Conservation (phyloP, 805 yeast species). For the Yarrowia deformans region DNA sequence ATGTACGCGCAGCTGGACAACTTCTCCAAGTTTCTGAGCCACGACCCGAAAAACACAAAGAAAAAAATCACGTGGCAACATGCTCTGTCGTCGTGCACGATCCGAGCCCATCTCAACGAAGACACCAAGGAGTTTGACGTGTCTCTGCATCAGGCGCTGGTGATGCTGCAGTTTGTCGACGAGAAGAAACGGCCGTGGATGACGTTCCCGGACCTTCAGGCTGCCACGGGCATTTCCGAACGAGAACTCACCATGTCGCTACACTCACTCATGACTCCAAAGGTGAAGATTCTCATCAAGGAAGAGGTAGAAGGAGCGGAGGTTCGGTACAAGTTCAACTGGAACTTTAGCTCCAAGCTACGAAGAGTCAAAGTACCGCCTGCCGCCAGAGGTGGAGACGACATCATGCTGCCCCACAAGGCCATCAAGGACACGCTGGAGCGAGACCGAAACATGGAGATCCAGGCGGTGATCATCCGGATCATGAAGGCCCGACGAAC, state of each 20-base stretch:
- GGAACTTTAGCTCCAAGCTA: constrained; percentile 44
- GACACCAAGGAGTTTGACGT: constrained; percentile 49
- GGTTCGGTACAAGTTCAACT: constrained; percentile 44
- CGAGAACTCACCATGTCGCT: constrained; percentile 7
- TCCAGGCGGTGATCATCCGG: constrained; percentile 49
- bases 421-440: constrained; percentile 45
- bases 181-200: constrained; percentile 42
- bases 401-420: constrained; percentile 39
- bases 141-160: constrained; percentile 46
- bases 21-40: constrained; percentile 44
- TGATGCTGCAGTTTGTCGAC: constrained; percentile 45
- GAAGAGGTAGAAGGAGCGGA: constrained; percentile 41
- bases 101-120: constrained; percentile 46
- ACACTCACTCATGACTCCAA: constrained; percentile 24
- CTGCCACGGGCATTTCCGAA: constrained; percentile 15
- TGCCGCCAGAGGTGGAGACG: constrained; percentile 41
- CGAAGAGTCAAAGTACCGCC: constrained; percentile 46
- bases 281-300: background rate
- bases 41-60: constrained; percentile 28
- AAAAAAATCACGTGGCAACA: constrained; percentile 48
- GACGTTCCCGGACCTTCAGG: constrained; percentile 21
- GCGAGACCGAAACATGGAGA: constrained; percentile 49
- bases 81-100: constrained; percentile 47
- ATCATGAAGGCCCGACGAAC: constrained; percentile 48
- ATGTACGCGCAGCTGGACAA: constrained; percentile 43